Percentiles rank a stretch among this genome's conserved stretches.
Evolutionary conservation across 768 basidiomycete species (phyloP).

Genomic region (Lactifluus hygrophoroides): DNA sequence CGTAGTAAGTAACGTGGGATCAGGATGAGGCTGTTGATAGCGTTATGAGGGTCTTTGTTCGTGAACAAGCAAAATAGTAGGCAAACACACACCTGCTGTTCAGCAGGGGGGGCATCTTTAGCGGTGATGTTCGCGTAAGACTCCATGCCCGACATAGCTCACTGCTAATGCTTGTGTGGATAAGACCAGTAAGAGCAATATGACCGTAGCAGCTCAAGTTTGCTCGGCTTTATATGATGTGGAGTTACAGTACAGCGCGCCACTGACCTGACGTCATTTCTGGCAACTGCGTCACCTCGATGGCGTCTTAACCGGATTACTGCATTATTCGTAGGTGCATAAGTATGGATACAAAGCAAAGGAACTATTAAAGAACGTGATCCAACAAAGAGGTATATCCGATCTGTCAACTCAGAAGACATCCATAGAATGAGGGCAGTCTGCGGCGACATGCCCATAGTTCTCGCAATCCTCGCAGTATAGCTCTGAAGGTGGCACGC

Average conservation of each 20-base stretch:
- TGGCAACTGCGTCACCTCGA: background rate
- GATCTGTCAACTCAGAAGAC: conserved; percentile 42
- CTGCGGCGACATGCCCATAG: conserved; percentile 61
- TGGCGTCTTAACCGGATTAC: background rate
- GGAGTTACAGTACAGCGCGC: too few relatives aligned
- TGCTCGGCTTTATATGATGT: too few relatives aligned
- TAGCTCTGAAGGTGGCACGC: conserved; percentile 13
- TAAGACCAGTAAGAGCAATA: too few relatives aligned
- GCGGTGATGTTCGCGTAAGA: conserved; percentile 4
- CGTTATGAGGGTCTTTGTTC: background rate
- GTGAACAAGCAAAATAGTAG: conserved; percentile 1
- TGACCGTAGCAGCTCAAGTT: too few relatives aligned
- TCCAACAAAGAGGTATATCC: conserved; percentile 6
- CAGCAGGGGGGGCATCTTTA: background rate
- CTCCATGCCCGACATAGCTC: background rate
- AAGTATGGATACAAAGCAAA: conserved; percentile 1
- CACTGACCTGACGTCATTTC: background rate
- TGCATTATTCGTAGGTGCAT: too few relatives aligned
- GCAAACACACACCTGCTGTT: background rate
- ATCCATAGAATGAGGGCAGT: conserved; percentile 82
- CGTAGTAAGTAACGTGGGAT: conserved; percentile 54
- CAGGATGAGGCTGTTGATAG: conserved; percentile 45
- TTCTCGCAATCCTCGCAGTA: conserved; percentile 85
- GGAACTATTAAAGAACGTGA: background rate
- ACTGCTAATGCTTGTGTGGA: background rate